Conservation (phyloP, 1,139 yeast genomes). For the Torulaspora globosa region DNA sequence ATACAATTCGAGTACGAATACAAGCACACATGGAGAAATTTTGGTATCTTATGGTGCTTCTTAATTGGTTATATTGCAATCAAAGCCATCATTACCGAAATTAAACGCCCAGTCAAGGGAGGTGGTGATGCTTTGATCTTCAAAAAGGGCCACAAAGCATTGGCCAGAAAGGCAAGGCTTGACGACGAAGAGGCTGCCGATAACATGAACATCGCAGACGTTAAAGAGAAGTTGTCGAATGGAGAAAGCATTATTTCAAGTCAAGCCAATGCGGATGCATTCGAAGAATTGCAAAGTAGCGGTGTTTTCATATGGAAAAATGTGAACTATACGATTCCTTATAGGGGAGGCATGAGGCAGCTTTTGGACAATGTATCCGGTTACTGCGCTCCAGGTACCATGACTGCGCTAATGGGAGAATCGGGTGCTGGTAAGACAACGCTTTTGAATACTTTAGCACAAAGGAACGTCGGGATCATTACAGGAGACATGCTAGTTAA, state of each 20-base stretch:
- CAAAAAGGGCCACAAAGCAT: constrained; percentile 34
- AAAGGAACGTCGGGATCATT: constrained; percentile 49
- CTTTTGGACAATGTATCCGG: constrained; percentile 49
- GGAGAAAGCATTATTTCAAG: constrained; percentile 16
- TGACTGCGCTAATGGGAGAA: constrained; percentile 65
- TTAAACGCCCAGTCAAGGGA: constrained; percentile 39
- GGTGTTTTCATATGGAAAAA: constrained; percentile 44
- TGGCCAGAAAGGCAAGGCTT: constrained; percentile 2
- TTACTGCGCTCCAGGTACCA: constrained; percentile 50
- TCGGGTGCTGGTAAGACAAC: constrained; percentile 75
- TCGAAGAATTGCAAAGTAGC: constrained; percentile 29
- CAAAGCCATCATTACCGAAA: constrained; percentile 41
- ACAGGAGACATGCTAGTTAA: constrained; percentile 58
- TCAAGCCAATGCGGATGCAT: constrained; percentile 16
- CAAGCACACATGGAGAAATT: constrained; percentile 49
- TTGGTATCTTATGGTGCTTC: constrained; percentile 48
- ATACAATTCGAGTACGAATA: constrained; percentile 41
- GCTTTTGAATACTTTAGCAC: constrained; percentile 53
- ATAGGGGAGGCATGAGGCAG: constrained; percentile 36
- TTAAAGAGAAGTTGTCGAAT: constrained; percentile 20
- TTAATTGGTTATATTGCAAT: constrained; percentile 39
- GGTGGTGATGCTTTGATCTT: constrained; percentile 44
- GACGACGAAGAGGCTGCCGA: constrained; percentile 26
- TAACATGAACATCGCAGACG: constrained; percentile 17
- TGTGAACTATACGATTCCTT: constrained; percentile 42